Base-by-base conservation (phyloP, 257 asterid genomes). In the Ehretia macrophylla region DNA sequence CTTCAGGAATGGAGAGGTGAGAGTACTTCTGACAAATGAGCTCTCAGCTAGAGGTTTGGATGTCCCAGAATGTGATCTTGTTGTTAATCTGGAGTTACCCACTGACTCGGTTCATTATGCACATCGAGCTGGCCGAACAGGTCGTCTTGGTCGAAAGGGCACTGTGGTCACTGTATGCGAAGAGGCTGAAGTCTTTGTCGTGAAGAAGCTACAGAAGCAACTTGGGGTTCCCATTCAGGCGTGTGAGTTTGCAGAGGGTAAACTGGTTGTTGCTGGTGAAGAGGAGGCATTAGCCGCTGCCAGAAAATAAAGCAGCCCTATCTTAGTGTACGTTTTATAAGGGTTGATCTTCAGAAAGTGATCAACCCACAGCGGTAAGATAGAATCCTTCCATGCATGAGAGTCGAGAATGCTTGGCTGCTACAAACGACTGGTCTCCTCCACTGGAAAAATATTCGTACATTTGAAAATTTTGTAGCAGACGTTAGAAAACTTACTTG, bases 11-110 rank as follows among this genome's bases (percentile, higher is more conserved):
- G 95, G 97, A 60, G 95, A 86, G 32, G 75, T 86, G 39, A 83
- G 95, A 68, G 95, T 93, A 52, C 65, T 93, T 72, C 18, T 93
- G 67, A 93, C 99, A 11, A 93, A 81, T 56, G 99, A 93, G 76
- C 96, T 93, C 17, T 89, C 97, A 16, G 99, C 99, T 8, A 80
- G 99, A 69, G 97, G 99, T 62, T 81, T 93, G 60, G 99, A 93
- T 75, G 68, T 93, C 17, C 90, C 96, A 3, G 99, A 89, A 67
- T 93, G 99, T 63, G 97, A 93, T 70, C 97, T 93, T 54, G 99
- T 93, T 21, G 99, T 93, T 48, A 89, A 93, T 72, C 77, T 93
- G 71, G 97, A 58, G 61, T 64, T 93, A 72, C 97, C 99, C 12
- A 93, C 99, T 14, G 97, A 93, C 71, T 72, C 96, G 0, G 78